Base-by-base conservation (phyloP, 257 asterid genomes). In the Solanum stenotomum region DNA sequence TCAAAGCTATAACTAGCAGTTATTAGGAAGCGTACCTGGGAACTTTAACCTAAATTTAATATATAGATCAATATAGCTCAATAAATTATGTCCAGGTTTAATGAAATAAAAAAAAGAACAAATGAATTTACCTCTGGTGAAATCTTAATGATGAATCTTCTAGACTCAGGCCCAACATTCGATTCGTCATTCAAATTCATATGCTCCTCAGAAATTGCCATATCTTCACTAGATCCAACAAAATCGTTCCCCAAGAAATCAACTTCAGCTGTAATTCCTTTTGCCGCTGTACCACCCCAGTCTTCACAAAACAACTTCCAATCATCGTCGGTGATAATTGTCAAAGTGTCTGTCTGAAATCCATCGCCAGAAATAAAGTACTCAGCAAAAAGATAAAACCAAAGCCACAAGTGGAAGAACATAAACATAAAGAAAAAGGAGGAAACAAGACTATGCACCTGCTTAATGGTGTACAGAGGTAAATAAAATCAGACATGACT, bases 241-340 rank as follows among this genome's bases (percentile, higher is more conserved):
- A 86, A 87, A 87, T 92, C 92, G 83, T 92, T 93, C 77, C 88
- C 93, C 89, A 74, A 87, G 82, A 88, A 89, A 74, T 92, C 97
- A 84, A 97, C 88, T 88, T 87, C 92, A 90, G 96, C 98, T 42
- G 92, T 90, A 89, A 97, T 87, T 65, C 98, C 95, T 84, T 90
- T 93, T 71, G 91, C 90, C 86, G 90, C 93, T 2, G 89, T 87
- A 87, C 98, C 96, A 93, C 95, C 97, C 98, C 98, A 97, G 75
- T 93, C 97, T 93, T 94, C 96, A 89, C 99, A 94, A 84, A 97
- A 94, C 70, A 90, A 91, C 86, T 92, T 95, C 99, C 99, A 97
- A 85, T 97, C 99, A 88, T 95, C 92, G 93, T 93, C 98, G 59
- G 92, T 44, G 87, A 97, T 88, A 71, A 97, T 81, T 68, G 98